Base-by-base conservation (phyloP, 768 basidiomycete species). In the Brasilioporus rufonigricans region DNA sequence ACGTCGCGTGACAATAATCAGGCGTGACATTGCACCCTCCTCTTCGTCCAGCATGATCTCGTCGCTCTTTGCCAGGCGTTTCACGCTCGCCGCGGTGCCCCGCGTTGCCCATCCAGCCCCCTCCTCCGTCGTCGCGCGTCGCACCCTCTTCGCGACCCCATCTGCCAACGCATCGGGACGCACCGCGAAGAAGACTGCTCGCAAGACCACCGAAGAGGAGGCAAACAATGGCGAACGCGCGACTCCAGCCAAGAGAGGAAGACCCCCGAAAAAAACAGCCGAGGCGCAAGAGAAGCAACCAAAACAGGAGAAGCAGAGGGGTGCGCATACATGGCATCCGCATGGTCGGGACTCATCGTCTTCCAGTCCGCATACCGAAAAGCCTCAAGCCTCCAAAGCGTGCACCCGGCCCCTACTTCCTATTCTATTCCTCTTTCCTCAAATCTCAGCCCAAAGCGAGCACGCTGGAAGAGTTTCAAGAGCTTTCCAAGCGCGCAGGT, bases 381-480 rank as follows among this genome's bases (percentile, higher is more conserved):
- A 16, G 45, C 1, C 58, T 61, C 56, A 61, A 50, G 24, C 71
- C 66, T 19, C 73, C 73, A 9, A 68, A 65, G 38, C 61, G 59
- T 26, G 69, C 69, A 33, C 60, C 57, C 13, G 51, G 50, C n/a
- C 56, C 64, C 1, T 74, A 62, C 50, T 10, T 63, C 4, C 39
- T 72, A 27, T 74, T 70, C 60, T 55, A 50, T 44, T 0, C 35
- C 18, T 61, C 65, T n/a, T 59, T 57, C 23, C 0, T 63, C 36
- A 60, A 59, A 23, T 41, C 31, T 11, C 57, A 53, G 9, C 36
- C 29, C 10, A 19, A 14, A 19, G 36, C 13, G 32, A 43, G 10
- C 44, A 4, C 59, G 0, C 4, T 41, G 0, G 18, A 24, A 11
- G 55, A 55, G 0, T 35, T 11, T 1, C 50, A 52, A 7, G 54